A percentile compares a stretch with the other conserved stretches of the same genome.
phyloP scores from a whole-genome alignment of 805 yeast species.

The Candida incommunis region DNA sequence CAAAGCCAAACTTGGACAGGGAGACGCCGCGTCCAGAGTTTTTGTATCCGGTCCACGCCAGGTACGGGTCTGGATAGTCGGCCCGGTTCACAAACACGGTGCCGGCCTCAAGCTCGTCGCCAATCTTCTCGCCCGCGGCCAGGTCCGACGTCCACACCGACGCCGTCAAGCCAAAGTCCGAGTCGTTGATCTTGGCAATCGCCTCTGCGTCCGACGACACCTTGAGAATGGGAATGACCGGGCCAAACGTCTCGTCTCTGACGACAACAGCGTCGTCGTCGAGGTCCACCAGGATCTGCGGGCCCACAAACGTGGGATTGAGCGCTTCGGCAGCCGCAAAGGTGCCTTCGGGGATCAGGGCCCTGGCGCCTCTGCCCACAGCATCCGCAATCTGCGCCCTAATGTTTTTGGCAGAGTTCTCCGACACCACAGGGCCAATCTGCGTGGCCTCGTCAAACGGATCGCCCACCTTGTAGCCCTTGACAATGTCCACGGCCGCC shows the following conservation, averaged over 20 bases:
- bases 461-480: constrained; percentile 52
- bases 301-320: constrained; percentile 60
- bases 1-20: constrained; percentile 50
- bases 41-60: constrained; percentile 68
- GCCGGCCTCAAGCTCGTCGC: constrained; percentile 46
- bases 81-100: constrained; percentile 52
- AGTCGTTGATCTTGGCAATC: constrained; percentile 56
- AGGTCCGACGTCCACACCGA: constrained; percentile 66
- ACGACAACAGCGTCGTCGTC: constrained; percentile 52
- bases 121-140: constrained; percentile 52
- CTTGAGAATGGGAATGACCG: constrained; percentile 65
- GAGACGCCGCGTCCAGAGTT: constrained; percentile 62
- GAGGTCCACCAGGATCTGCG: constrained; percentile 72
- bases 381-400: constrained; percentile 34
- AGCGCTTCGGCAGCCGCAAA: constrained; percentile 57
- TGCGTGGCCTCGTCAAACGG: constrained; percentile 58
- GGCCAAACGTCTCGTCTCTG: constrained; percentile 80
- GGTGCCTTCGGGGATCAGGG: constrained; percentile 34
- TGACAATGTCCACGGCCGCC: constrained; percentile 38
- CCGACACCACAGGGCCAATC: constrained; percentile 53
- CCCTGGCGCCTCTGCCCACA: constrained; percentile 38
- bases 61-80: constrained; percentile 47
- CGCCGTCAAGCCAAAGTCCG: constrained; percentile 77
- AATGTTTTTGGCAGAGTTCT: constrained; percentile 33
- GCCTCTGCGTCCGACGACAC: constrained; percentile 65